Conservation (phyloP, 2,329 filamentous ascomycete genomes). For the Pseudopithomyces chartarum region DNA sequence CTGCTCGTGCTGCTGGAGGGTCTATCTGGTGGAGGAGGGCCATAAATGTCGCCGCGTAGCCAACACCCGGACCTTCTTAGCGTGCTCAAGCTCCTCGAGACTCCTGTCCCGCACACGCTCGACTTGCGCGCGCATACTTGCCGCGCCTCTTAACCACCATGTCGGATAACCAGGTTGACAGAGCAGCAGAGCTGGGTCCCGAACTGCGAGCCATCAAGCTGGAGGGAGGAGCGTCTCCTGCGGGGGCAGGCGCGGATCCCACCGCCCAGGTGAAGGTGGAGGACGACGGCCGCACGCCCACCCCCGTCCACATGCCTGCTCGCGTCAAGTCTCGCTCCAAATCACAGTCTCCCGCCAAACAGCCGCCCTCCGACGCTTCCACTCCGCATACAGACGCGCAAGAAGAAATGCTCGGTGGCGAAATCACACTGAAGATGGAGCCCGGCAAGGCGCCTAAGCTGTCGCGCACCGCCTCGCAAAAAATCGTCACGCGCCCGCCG, state of each 20-base stretch:
- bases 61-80: constrained; percentile 36
- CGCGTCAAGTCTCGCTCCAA: constrained; percentile 34
- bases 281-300: constrained; percentile 28
- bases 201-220: constrained; percentile 53
- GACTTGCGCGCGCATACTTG: constrained; percentile 19
- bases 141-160: constrained; percentile 34
- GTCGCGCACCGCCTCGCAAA: constrained; percentile 75
- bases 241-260: constrained; percentile 21
- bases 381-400: constrained; percentile 47
- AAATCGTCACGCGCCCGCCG: constrained; percentile 65
- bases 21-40: constrained; percentile 29
- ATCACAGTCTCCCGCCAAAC: constrained; percentile 42
- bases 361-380: constrained; percentile 38
- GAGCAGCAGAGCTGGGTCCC: constrained; percentile 46
- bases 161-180: constrained; percentile 44
- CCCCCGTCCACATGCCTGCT: constrained; percentile 33
- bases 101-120: constrained; percentile 24
- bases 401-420: constrained; percentile 63
- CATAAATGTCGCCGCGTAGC: constrained; percentile 28
- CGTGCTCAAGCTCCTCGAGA: constrained; percentile 29
- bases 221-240: constrained; percentile 44
- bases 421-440: constrained; percentile 67
- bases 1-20: constrained; percentile 19
- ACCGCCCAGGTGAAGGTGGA: constrained; percentile 35
- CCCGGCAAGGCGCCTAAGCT: constrained; percentile 72